phyloP scores from a whole-genome alignment of 169 alveolate species.

The Plasmodium gaboni region DNA sequence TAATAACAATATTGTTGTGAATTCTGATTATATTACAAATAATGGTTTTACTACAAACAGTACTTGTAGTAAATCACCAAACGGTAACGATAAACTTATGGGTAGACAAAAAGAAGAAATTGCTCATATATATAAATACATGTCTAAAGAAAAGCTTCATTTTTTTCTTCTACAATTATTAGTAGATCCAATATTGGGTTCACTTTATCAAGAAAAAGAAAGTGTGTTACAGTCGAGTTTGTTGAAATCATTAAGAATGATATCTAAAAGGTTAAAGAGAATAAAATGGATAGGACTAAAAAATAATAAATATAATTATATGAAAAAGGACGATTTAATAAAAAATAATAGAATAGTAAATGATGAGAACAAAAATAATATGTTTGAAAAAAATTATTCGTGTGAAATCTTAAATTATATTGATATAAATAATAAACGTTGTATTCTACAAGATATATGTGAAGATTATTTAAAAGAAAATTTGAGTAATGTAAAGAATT shows the following conservation, averaged over 20 bases:
- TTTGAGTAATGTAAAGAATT: constrained; percentile 10
- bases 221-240: constrained; percentile 17
- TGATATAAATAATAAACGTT: constrained; percentile 17
- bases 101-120: neutral
- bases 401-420: neutral
- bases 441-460: constrained; percentile 33
- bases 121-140: neutral
- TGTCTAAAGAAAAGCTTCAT: neutral
- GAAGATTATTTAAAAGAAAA: constrained; percentile 28
- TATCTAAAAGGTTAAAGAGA: constrained; percentile 35
- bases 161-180: constrained; percentile 36
- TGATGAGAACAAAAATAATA: neutral
- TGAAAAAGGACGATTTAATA: neutral
- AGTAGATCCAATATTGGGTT: constrained; percentile 59
- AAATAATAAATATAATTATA: neutral
- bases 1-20: neutral
- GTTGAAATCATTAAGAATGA: constrained; percentile 44
- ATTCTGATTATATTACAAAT: no score
- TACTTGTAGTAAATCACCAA: no score
- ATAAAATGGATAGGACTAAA: neutral
- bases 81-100: no score
- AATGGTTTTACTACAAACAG: no score
- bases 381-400: no score
- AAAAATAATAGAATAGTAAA: neutral
- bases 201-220: constrained; percentile 73